Evolutionary conservation across 192 early-diverging fungal genomes (phyloP), one percentile per base, ranked within the genome.

Genomic region (Borealophlyctis nickersoniae): DNA sequence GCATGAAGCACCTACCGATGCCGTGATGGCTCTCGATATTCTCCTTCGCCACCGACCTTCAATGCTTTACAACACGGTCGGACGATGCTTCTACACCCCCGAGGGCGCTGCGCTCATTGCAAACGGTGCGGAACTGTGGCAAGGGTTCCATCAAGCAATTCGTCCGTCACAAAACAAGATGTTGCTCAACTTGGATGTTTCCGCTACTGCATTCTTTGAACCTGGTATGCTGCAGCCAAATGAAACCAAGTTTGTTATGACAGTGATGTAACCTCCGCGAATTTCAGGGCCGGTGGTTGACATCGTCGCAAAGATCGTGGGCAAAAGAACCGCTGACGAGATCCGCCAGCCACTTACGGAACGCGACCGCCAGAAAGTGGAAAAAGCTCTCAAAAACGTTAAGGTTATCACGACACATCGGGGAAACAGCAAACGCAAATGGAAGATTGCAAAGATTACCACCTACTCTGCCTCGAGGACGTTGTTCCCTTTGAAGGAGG

Each of bases 101-200:
- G 77, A 81, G 56, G 23, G 78, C 16, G 64, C 77, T 11, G 73
- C 74, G 28, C 24, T 66, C 9, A 79, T 85, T 45, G 77, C 82
- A 4, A 88, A 92, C 50, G 92, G 94, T 24, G 81, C 88, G 26
- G 90, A 95, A 79, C 85, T 93, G 11, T 95, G 94, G 94, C 87
- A 88, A 66, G 96, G 96, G 9, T 93, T 90, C 67, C 94, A 93
- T 61, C 92, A 95, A 56, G 88, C 88, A n/a, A 82, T 93, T 32
- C 82, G 91, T 13, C 92, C 93, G 2, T 78, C 88, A 13, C 52
- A 66, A 24, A 86, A 90, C 71, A 76, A 74, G 56, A 67, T 85
- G 67, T 57, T 85, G 29, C 67, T 85, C 57, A 85, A 85, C 56
- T 56, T 85, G 58, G 83, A 85, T 57, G 81, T 85, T 0, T 85